Conservation (phyloP, 2,329 filamentous ascomycete genomes). For the Diaporthe vaccinii region DNA sequence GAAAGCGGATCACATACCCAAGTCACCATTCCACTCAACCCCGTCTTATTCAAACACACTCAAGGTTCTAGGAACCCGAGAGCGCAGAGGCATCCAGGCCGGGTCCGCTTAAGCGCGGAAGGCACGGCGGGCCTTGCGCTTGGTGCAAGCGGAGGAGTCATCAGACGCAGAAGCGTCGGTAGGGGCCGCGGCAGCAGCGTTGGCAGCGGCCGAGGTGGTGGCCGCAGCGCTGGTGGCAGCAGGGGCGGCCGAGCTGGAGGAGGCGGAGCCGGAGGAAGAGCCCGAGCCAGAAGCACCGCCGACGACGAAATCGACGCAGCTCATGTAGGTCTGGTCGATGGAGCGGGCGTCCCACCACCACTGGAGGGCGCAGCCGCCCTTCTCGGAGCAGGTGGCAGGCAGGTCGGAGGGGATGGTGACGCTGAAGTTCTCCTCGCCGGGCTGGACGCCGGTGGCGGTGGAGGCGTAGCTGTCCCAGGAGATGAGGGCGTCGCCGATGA, state of each 20-base stretch:
- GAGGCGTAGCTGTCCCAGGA: conserved; percentile 65
- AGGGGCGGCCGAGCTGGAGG: neutral
- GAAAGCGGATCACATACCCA: neutral
- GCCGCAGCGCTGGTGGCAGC: neutral
- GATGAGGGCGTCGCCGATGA: conserved; percentile 62
- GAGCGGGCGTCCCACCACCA: conserved; percentile 65
- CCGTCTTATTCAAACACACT: neutral
- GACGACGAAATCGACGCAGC: conserved; percentile 64
- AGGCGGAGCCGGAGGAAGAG: conserved; percentile 10
- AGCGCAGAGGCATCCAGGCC: neutral
- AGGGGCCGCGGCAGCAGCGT: conserved; percentile 13
- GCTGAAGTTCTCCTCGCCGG: conserved; percentile 62
- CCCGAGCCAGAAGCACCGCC: conserved; percentile 18
- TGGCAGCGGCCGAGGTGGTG: conserved; percentile 20
- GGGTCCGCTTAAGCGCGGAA: conserved; percentile 11
- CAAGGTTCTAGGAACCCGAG: too few species aligned
- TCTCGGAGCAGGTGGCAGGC: conserved; percentile 56
- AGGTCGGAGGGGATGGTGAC: conserved; percentile 67
- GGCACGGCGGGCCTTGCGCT: conserved; percentile 29
- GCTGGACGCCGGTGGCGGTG: conserved; percentile 55
- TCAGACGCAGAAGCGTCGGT: conserved; percentile 18
- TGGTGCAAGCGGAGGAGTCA: conserved; percentile 3
- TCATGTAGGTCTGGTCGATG: conserved; percentile 66
- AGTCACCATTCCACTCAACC: neutral
- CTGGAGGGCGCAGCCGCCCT: conserved; percentile 65